Evolutionary conservation across 2,329 filamentous ascomycete genomes (phyloP).

Genomic region (Fusarium domesticum): DNA sequence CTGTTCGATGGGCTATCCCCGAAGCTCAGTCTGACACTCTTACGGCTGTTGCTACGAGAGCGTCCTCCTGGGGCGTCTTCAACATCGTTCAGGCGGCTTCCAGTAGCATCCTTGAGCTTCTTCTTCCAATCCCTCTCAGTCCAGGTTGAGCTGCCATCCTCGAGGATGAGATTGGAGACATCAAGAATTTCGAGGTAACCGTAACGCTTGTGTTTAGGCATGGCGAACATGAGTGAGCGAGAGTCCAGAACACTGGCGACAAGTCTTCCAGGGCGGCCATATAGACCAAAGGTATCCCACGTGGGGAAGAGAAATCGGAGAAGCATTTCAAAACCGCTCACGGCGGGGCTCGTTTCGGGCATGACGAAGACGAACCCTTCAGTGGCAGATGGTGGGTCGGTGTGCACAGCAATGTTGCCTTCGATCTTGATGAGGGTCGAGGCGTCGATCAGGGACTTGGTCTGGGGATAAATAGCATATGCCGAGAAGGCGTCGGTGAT

Average conservation of each 20-base stretch:
- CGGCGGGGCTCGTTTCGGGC: conserved; percentile 89
- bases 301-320: conserved; percentile 88
- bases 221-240: conserved; percentile 94
- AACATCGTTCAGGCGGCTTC: conserved; percentile 68
- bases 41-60: conserved; percentile 56
- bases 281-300: conserved; percentile 88
- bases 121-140: conserved; percentile 86
- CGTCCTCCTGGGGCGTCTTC: conserved; percentile 46
- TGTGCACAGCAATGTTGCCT: conserved; percentile 84
- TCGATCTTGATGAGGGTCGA: conserved; percentile 94
- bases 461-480: conserved; percentile 93
- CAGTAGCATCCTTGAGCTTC: conserved; percentile 83
- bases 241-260: conserved; percentile 84
- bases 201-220: conserved; percentile 84
- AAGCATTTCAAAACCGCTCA: conserved; percentile 94
- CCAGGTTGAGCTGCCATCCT: conserved; percentile 74
- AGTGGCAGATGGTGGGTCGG: conserved; percentile 68
- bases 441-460: conserved; percentile 88
- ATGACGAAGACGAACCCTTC: conserved; percentile 98
- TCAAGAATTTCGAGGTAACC: conserved; percentile 90
- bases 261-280: conserved; percentile 82
- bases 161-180: conserved; percentile 74
- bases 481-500: conserved; percentile 88
- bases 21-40: conserved; percentile 55
- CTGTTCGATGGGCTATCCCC: conserved; percentile 24